Evolutionary conservation across 257 asterid genomes (phyloP), one percentile per base, ranked within the genome.

Genomic region (Paraleonurus japonicus): DNA sequence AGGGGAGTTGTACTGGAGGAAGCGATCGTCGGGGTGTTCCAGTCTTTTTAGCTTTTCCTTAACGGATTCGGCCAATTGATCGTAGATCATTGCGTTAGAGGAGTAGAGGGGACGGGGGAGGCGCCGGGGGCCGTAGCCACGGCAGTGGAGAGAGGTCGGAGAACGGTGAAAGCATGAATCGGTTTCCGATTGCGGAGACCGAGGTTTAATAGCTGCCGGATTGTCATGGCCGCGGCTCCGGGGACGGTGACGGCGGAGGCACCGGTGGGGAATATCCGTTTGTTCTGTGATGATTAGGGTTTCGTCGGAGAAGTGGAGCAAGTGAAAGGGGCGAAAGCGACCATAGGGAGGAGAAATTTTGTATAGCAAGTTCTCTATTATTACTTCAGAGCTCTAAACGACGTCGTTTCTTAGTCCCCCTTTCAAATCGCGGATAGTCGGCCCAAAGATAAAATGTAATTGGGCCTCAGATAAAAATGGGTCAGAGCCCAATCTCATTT

Each of bases 51-150:
- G 85, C 76, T 85, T 95, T 1, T 69, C n/a, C 67, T 89, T 89
- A 33, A 88, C 92, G 54, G 76, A 20, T 82, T 89, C 98, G 0
- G 99, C 94, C 35, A 92, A 62, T 9, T 86, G 92, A 47, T 95
- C 99, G 85, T 95, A 95, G 92, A 86, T 78, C 96, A 89, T 95
- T 57, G 83, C 81, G 28, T 78, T 81, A 3, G 94, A n/a, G 91
- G 0, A 88, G 90, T 13, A 89, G 96, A 7, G 98, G 95, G 3
- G 91, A 65, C 1, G 94, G 87, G 24, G 67, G 86, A 26, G 28
- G 75, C 72, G 1, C 68, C 79, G 16, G 81, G 35, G 15, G 82
- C 50, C 60, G 72, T 7, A 72, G 88, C 81, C 61, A 82, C 71
- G 45, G 91, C 74, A 35, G 93, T 81, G 78, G 96, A 83, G 79